Evolutionary conservation across 345 rosid genomes (phyloP).

Genomic region (Camelina sativa): DNA sequence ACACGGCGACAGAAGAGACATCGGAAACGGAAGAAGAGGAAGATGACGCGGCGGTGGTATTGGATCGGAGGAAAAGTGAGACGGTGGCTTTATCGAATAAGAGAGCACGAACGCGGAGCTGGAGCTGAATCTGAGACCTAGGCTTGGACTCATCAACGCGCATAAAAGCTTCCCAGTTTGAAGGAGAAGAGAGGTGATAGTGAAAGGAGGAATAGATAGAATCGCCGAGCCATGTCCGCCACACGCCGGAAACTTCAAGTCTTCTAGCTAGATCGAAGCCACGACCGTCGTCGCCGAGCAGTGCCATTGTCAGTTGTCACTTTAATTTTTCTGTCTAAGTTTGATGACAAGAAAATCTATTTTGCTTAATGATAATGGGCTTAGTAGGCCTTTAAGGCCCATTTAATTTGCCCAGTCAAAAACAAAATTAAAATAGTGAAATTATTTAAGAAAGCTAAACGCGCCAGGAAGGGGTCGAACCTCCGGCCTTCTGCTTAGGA

Average conservation of each 20-base stretch:
- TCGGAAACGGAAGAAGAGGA: conserved; percentile 43
- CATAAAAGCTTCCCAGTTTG: conserved; percentile 85
- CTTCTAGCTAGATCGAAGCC: conserved; percentile 83
- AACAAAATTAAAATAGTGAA: not conserved
- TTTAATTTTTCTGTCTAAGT: not conserved
- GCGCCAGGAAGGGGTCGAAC: conserved; percentile 97
- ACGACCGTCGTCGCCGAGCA: conserved; percentile 90
- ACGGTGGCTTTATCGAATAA: conserved; percentile 78
- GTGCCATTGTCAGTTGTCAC: conserved; percentile 61
- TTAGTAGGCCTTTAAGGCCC: conserved; percentile 5
- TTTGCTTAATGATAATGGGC: not conserved
- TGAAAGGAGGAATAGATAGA: conserved; percentile 56
- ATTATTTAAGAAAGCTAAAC: not conserved
- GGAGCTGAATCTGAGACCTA: conserved; percentile 84
- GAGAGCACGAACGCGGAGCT: conserved; percentile 90
- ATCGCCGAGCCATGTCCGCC: conserved; percentile 93
- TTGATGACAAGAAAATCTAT: not conserved
- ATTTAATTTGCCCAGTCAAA: not conserved
- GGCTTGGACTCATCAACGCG: conserved; percentile 71
- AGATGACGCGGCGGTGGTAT: conserved; percentile 28
- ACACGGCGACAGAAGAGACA: conserved; percentile 50
- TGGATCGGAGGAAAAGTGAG: conserved; percentile 68
- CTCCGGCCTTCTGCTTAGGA: conserved; percentile 98
- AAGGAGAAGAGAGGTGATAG: conserved; percentile 65
- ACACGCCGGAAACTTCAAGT: conserved; percentile 75